These are phyloP conservation scores for Ceriops zippeliana DNA, from an alignment of 345 rosid species.

Conservation along the genomic window DNA sequence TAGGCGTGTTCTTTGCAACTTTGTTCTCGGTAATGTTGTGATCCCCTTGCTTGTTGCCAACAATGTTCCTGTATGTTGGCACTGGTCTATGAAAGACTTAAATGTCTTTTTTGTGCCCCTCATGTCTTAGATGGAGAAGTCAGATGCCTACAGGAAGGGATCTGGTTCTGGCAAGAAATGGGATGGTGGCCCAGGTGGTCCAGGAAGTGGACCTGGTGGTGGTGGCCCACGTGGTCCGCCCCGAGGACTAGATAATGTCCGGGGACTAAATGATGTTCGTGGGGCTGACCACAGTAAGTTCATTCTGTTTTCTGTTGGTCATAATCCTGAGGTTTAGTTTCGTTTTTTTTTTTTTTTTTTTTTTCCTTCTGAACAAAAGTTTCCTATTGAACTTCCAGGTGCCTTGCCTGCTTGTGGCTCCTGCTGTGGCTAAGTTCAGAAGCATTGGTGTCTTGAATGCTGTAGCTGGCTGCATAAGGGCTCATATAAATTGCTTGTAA, in stretches of 20 bases:
- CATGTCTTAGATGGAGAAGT: slow-evolving; percentile 69
- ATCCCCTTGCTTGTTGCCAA: neutral
- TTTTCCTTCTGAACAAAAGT: neutral
- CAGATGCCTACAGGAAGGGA: slow-evolving; percentile 64
- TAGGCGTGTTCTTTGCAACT: slow-evolving; percentile 57
- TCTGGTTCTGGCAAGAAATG: slow-evolving; percentile 74
- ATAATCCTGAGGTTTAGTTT: neutral
- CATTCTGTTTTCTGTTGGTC: neutral
- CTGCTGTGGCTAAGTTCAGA: slow-evolving; percentile 45
- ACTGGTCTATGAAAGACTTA: neutral
- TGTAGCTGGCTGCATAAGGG: neutral
- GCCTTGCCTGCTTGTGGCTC: slow-evolving; percentile 81
- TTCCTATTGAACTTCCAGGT: slow-evolving; percentile 32
- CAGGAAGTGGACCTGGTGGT: slow-evolving; percentile 65
- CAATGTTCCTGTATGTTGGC: neutral
- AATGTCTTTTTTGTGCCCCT: neutral
- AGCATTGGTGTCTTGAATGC: neutral
- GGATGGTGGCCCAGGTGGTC: slow-evolving; percentile 85
- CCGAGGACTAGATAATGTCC: slow-evolving; percentile 71
- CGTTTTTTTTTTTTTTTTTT: too few species aligned
- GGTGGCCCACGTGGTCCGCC: slow-evolving; percentile 73
- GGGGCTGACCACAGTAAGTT: slow-evolving; percentile 68
- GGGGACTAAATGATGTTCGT: slow-evolving; percentile 70
- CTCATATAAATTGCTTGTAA: neutral
- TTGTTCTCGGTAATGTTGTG: slow-evolving; percentile 58